These are phyloP conservation scores for Castanea sativa DNA, from an alignment of 306 rosid species.

Conservation along the genomic window DNA sequence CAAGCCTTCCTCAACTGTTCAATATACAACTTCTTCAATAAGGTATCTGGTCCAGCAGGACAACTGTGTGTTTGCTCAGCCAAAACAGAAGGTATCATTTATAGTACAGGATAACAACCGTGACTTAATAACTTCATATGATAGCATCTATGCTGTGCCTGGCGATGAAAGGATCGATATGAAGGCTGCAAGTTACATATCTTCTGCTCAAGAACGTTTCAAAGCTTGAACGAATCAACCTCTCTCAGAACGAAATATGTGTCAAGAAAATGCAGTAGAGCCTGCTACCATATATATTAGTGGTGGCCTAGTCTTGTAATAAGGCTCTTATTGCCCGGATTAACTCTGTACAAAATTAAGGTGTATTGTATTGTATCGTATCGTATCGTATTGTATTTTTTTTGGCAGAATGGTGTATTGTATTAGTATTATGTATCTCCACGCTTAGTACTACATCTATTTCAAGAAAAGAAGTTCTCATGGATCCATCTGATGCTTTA, in stretches of 20 bases:
- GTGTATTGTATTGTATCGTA: too few species aligned
- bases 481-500: too few species aligned
- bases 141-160: constrained; percentile 26
- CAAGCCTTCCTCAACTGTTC: constrained; percentile 40
- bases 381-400: too few species aligned
- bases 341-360: too few species aligned
- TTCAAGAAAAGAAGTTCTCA: too few species aligned
- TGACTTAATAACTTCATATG: constrained; percentile 14
- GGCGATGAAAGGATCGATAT: constrained; percentile 60
- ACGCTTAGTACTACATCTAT: too few species aligned
- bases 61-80: constrained; percentile 24
- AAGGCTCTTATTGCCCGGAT: too few species aligned
- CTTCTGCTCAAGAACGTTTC: constrained; percentile 63
- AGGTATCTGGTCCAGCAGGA: constrained; percentile 29
- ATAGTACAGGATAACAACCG: constrained; percentile 21
- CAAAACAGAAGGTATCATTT: constrained; percentile 44
- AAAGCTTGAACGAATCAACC: constrained; percentile 44
- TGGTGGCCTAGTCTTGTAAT: too few species aligned
- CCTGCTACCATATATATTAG: too few species aligned
- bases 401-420: too few species aligned
- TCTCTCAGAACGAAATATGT: constrained; percentile 11
- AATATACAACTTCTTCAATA: constrained; percentile 41
- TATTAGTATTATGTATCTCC: too few species aligned
- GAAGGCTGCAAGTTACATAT: constrained; percentile 62
- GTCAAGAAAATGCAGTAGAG: constrained; percentile 3